Evolutionary conservation across 1,139 yeast species (phyloP), one percentile per base, ranked within the genome.

Genomic region (Diutina ranongensis): DNA sequence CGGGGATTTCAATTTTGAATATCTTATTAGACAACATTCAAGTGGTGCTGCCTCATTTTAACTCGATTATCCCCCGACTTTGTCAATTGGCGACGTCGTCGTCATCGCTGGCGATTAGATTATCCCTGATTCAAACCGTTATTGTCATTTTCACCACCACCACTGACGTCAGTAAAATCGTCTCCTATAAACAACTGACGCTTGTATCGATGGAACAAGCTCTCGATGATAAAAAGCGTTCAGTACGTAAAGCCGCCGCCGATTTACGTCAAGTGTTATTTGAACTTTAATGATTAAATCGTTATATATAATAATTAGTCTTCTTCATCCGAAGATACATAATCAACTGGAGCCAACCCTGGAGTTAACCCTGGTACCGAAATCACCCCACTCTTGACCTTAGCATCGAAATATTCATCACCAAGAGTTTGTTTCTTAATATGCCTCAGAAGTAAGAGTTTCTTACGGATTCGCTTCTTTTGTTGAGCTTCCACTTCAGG

Each of bases 261-360:
- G 86, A 83, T 53, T 78, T 92, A 46, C 76, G 96, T 56, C 97
- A 92, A 58, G 66, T 72, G 2, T 80, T 77, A 52, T 84, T 65
- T 59, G 94, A 83, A 53, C 54, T 74, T 16, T 38, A 22, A 16
- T 18, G 9, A 21, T 10, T 18, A 13, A 9, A n/a, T n/a, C n/a
- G n/a, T n/a, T 18, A 20, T 18, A 35, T 22, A 22, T 20, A 35
- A 5, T 31, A 31, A 31, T 31, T 7, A 31, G 4, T 31, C 74
- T 9, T 67, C 62, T 47, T 73, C 78, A 48, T 73, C 71, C 36
- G 42, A 38, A n/a, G 42, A 38, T 18, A 66, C 60, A 53, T 72
- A 73, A 45, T 81, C 95, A 19, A 86, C 94, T 15, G 95, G 95
- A 0, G 95, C 96, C 61, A 87, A 72, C 47, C 96, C 96, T 1